Evolutionary conservation across 2,329 filamentous ascomycete genomes (phyloP).

Genomic region (Diaporthe amygdali): DNA sequence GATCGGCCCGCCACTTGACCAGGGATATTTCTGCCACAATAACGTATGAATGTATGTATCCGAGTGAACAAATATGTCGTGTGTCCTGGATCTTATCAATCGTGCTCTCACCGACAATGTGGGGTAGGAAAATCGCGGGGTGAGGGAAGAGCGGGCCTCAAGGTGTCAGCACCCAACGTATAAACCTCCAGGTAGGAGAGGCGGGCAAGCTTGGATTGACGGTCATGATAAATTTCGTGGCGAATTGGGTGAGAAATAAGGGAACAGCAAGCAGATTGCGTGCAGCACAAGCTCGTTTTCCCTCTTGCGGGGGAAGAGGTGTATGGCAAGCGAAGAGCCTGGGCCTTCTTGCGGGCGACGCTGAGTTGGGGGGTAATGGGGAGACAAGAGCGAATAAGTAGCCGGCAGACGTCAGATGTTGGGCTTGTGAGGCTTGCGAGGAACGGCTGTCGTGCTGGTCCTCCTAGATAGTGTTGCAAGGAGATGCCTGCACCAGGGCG

Average conservation of each 20-base stretch:
- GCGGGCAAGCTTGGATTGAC: slow-evolving; percentile 45
- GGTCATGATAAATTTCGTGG: slow-evolving; percentile 50
- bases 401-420: slow-evolving; percentile 17
- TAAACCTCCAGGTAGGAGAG: slow-evolving; percentile 52
- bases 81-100: slow-evolving; percentile 31
- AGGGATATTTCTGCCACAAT: background rate
- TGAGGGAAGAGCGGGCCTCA: slow-evolving; percentile 35
- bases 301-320: slow-evolving; percentile 6
- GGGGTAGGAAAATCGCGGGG: slow-evolving; percentile 37
- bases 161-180: slow-evolving; percentile 49
- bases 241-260: slow-evolving; percentile 20
- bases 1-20: slow-evolving; percentile 2
- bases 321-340: slow-evolving; percentile 12
- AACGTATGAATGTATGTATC: slow-evolving; percentile 18
- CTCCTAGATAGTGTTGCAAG: slow-evolving; percentile 23
- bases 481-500: slow-evolving; percentile 23
- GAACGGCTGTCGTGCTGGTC: slow-evolving; percentile 10
- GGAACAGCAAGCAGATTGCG: slow-evolving; percentile 19
- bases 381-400: slow-evolving; percentile 18
- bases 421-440: slow-evolving; percentile 24
- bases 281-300: slow-evolving; percentile 17
- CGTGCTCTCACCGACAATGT: slow-evolving; percentile 31
- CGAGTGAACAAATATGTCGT: slow-evolving; percentile 13
- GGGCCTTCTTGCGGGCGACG: background rate
- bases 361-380: slow-evolving; percentile 7